Evolutionary conservation across 2,329 filamentous ascomycete genomes (phyloP).

Genomic region (Penicillium sp.): DNA sequence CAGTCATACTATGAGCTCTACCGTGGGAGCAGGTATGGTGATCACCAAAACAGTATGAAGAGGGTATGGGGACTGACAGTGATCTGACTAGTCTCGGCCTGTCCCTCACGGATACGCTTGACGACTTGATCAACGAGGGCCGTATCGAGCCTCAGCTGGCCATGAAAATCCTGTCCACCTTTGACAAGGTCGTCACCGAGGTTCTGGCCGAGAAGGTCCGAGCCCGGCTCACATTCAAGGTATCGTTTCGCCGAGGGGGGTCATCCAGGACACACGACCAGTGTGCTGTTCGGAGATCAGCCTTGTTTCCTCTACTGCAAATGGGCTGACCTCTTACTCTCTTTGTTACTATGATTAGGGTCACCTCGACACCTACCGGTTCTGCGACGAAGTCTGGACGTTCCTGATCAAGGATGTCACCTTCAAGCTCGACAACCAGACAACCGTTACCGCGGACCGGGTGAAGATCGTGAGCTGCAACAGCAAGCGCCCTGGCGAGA

Average conservation of each 20-base stretch:
- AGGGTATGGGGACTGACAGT: constrained; percentile 17
- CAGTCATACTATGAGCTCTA: constrained; percentile 88
- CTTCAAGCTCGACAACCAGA: constrained; percentile 92
- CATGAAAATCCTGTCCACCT: constrained; percentile 96
- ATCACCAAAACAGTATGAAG: constrained; percentile 1
- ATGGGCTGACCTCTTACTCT: constrained; percentile 17
- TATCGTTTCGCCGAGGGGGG: constrained; percentile 43
- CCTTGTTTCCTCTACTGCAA: neutral
- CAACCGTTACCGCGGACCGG: constrained; percentile 78
- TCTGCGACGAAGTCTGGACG: constrained; percentile 99
- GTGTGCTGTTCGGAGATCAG: neutral
- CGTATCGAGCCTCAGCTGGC: constrained; percentile 97
- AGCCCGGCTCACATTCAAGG: constrained; percentile 91
- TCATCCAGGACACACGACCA: neutral
- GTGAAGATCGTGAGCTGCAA: constrained; percentile 99
- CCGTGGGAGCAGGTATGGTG: constrained; percentile 86
- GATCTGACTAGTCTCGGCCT: constrained; percentile 73
- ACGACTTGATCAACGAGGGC: constrained; percentile 91
- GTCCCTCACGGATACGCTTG: constrained; percentile 92
- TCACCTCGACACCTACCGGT: constrained; percentile 95
- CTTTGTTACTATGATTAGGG: constrained; percentile 60
- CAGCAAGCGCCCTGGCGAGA: constrained; percentile 74
- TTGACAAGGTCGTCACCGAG: constrained; percentile 90
- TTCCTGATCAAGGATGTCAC: constrained; percentile 98
- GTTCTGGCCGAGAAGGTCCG: constrained; percentile 91